Evolutionary conservation across 805 yeast genomes (phyloP), one percentile per base, ranked within the genome.

Genomic region (Danielia oregonensis): DNA sequence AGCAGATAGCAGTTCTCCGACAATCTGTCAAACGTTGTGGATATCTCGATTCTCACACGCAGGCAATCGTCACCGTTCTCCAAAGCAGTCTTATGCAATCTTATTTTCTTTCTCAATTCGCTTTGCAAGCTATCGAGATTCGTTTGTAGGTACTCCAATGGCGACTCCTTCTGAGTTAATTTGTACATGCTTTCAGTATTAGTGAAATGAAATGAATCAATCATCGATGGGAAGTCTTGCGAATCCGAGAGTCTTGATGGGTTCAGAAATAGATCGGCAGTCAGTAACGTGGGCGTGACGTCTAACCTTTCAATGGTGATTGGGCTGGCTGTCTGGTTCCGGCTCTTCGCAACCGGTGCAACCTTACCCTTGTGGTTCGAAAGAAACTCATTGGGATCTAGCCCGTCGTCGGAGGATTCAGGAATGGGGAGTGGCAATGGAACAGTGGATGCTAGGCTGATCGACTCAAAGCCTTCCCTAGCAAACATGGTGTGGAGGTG

Each of bases 1-100:
- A 73, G 60, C 5, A 75, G 65, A 33, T 63, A 62, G 38, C 65
- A 61, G 35, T 59, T 60, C 33, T 70, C 71, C 6, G 68, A 59
- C n/a, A 74, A 41, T 36, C 65, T 29, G 12, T 21, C 35, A 6
- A 44, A 38, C 13, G 30, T 29, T 6, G 17, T 19, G 10, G 27
- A 24, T 8, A 40, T 21, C 6, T 17, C 19, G 12, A 17, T 12
- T 2, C 52, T 24, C 5, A 30, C 15, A 3, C 15, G 21, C 6
- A 38, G 17, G 26, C 44, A 37, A 32, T 46, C 46, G 9, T 43
- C 39, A 1, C 50, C 50, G 2, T 23, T 27, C 3, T 14, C 23
- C 17, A 42, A 29, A 6, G n/a, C 7, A 18, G n/a, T n/a, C 13
- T 23, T 16, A 30, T 45, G 52, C 10, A 22, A 12, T 10, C 13